Evolutionary conservation across 2,329 filamentous ascomycete genomes (phyloP).

Genomic region (Plectosphaerella sp.): DNA sequence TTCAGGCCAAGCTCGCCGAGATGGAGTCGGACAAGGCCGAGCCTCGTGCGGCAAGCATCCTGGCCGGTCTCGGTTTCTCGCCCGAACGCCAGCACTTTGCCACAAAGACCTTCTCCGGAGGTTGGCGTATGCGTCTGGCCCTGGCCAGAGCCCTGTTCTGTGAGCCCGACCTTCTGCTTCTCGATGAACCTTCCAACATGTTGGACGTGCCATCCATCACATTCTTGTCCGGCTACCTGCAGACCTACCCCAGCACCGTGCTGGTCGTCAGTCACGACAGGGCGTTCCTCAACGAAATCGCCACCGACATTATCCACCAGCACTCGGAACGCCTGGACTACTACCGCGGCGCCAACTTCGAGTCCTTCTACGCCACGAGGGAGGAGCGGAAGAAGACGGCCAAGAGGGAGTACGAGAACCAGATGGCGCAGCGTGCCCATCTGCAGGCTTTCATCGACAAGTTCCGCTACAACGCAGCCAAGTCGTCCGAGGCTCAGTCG

Average conservation of each 20-base stretch:
- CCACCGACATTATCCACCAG: constrained; percentile 98
- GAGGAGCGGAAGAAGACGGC: constrained; percentile 96
- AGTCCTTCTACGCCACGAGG: constrained; percentile 94
- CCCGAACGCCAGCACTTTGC: constrained; percentile 85
- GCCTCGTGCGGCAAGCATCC: constrained; percentile 88
- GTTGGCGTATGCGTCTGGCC: constrained; percentile 98
- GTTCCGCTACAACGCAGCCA: constrained; percentile 98
- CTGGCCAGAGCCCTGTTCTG: constrained; percentile 94
- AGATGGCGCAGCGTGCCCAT: constrained; percentile 91
- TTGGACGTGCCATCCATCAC: constrained; percentile 99
- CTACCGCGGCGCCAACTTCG: constrained; percentile 96
- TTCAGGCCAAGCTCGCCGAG: constrained; percentile 87
- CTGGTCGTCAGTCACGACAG: constrained; percentile 98
- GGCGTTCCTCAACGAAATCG: constrained; percentile 97
- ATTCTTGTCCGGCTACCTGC: constrained; percentile 93
- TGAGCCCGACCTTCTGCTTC: constrained; percentile 89
- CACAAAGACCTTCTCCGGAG: constrained; percentile 97
- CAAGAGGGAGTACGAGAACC: constrained; percentile 96
- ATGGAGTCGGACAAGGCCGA: constrained; percentile 99
- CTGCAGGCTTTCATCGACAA: constrained; percentile 99
- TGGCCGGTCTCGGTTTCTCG: constrained; percentile 96
- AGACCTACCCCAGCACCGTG: constrained; percentile 89
- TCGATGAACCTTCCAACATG: constrained; percentile 99
- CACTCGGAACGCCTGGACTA: constrained; percentile 97
- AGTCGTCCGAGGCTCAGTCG: constrained; percentile 96